Base-by-base conservation (phyloP, 805 yeast species). In the Ascoidea asiatica region DNA sequence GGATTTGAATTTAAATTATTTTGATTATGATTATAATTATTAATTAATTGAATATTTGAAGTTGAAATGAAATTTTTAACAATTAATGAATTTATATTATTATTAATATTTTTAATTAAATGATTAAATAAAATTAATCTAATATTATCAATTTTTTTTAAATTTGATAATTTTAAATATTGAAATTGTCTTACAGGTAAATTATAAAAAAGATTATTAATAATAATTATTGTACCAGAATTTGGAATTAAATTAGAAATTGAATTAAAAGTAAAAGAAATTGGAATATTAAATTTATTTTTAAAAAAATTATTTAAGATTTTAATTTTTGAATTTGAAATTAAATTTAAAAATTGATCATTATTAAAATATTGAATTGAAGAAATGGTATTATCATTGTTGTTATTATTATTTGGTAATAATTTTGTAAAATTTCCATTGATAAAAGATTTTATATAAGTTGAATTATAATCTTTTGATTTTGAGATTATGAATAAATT, bases 401-500 rank as follows among this genome's bases (percentile, higher is more conserved):
- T 43, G 20, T 36, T 22, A 15, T 43, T 43, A 36, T 46, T 41
- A 5, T 21, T 19, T 11, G 29, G 7, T 19, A 37, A 38, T 6
- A 40, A 19, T 5, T 43, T 40, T 19, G 4, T 11, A 38, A 46
- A 15, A 15, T 40, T 6, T 45, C 44, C 6, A 43, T 61, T 62
- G 19, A 45, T 40, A 39, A 51, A n/a, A 19, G 45, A 52, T 13
- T 43, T 42, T 3, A 49, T 42, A 4, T 21, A 11, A 22, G 40
- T 36, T 5, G 56, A 53, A 40, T 56, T 58, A 44, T 50, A 57
- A 5, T 54, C 58, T 15, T 44, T 46, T 0, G 59, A 50, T 47
- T 70, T 73, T 0, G 90, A 71, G 1, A 67, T 56, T 1, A 85
- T 57, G 0, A 66, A 53, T n/a, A 77, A 47, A 13, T 66, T 56